Evolutionary conservation across 2,329 filamentous ascomycete species (phyloP).

Genomic region (Pseudogymnoascus sp.): DNA sequence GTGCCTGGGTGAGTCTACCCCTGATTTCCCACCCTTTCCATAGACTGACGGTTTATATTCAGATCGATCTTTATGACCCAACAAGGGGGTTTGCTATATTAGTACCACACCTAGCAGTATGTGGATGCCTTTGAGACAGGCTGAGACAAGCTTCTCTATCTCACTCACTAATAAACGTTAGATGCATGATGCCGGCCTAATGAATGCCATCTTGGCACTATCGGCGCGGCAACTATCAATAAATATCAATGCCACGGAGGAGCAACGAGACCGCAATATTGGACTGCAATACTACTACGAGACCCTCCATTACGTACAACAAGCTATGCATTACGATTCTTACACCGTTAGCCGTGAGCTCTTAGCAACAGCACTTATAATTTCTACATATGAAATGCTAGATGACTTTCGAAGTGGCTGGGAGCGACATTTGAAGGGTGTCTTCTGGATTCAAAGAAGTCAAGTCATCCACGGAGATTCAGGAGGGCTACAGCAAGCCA

Average conservation of each 20-base stretch:
- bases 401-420: slow-evolving; percentile 49
- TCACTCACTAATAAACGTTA: slow-evolving; percentile 27
- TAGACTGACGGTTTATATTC: background rate
- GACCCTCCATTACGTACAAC: slow-evolving; percentile 55
- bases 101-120: slow-evolving; percentile 31
- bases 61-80: slow-evolving; percentile 33
- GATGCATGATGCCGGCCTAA: slow-evolving; percentile 48
- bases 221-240: slow-evolving; percentile 47
- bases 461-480: slow-evolving; percentile 55
- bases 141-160: background rate
- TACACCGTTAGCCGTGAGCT: slow-evolving; percentile 54
- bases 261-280: slow-evolving; percentile 32
- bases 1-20: slow-evolving; percentile 20
- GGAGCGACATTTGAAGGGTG: slow-evolving; percentile 57
- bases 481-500: slow-evolving; percentile 49
- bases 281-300: slow-evolving; percentile 55
- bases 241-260: slow-evolving; percentile 24
- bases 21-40: background rate
- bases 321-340: slow-evolving; percentile 50
- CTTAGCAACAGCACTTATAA: slow-evolving; percentile 52
- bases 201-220: slow-evolving; percentile 52
- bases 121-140: background rate
- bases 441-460: slow-evolving; percentile 60
- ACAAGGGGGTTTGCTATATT: slow-evolving; percentile 31
- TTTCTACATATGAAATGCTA: slow-evolving; percentile 63